These are phyloP conservation scores for Roridomyces roridus DNA, from an alignment of 768 basidiomycete species.

Conservation along the genomic window DNA sequence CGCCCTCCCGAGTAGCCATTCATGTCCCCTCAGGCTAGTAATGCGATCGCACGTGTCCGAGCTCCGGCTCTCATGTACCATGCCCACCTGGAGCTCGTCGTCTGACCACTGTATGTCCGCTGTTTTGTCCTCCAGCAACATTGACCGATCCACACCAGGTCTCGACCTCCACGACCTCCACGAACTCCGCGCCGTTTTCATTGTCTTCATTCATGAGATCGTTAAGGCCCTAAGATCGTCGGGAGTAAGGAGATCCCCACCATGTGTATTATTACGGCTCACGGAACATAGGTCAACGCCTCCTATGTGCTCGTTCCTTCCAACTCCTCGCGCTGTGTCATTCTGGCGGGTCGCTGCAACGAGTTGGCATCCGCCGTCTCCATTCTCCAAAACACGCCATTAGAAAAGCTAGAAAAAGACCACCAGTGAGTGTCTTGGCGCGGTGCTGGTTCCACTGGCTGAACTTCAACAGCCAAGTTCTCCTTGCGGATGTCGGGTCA, in stretches of 20 bases:
- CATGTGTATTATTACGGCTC: constrained; percentile 10
- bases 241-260: constrained; percentile 52
- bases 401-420: constrained; percentile 28
- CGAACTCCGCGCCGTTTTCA: constrained; percentile 64
- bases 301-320: constrained; percentile 70
- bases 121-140: background rate
- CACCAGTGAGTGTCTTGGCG: constrained; percentile 40
- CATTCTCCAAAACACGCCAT: constrained; percentile 50
- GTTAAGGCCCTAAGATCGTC: constrained; percentile 62
- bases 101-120: constrained; percentile 60
- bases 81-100: constrained; percentile 70
- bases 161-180: constrained; percentile 74
- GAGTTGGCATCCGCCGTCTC: constrained; percentile 51
- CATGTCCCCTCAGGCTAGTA: constrained; percentile 45
- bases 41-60: constrained; percentile 51
- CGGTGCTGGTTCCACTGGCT: too few species aligned
- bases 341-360: constrained; percentile 45
- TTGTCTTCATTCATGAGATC: constrained; percentile 69
- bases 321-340: constrained; percentile 61
- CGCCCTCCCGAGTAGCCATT: background rate
- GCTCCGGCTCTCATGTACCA: constrained; percentile 65
- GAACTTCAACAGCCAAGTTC: constrained; percentile 44
- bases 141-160: constrained; percentile 42
- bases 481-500: constrained; percentile 57
- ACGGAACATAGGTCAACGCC: constrained; percentile 54